Conservation (phyloP, 1,284 basidiomycete genomes). For the Tetrapyrgos nigripes region DNA sequence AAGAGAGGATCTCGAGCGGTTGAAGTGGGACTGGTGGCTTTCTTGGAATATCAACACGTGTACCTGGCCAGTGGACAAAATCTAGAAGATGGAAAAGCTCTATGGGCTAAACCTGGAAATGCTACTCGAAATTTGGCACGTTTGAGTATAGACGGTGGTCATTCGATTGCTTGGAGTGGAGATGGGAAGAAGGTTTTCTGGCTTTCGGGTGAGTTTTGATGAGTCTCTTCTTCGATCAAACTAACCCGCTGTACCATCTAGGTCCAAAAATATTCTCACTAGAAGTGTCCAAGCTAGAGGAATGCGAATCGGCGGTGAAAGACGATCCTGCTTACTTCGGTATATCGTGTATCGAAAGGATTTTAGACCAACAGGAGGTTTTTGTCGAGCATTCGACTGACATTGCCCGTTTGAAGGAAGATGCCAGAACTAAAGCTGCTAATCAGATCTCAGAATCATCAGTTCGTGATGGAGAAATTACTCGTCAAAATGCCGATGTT, state of each 20-base stretch:
- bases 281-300: constrained; percentile 55
- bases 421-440: constrained; percentile 50
- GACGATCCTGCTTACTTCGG: constrained; percentile 61
- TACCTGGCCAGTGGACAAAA: constrained; percentile 53
- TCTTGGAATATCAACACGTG: constrained; percentile 71
- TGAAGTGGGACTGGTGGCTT: constrained; percentile 51
- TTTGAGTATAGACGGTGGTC: constrained; percentile 73
- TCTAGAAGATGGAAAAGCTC: constrained; percentile 42
- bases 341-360: constrained; percentile 58
- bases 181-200: constrained; percentile 72
- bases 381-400: constrained; percentile 65
- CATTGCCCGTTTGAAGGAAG: constrained; percentile 59
- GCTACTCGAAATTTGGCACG: constrained; percentile 64
- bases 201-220: constrained; percentile 62
- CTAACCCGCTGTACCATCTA: constrained; percentile 29
- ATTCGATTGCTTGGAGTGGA: constrained; percentile 65
- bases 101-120: constrained; percentile 72
- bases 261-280: constrained; percentile 71
- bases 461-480: constrained; percentile 24
- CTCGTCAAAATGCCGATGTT: constrained; percentile 39
- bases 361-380: constrained; percentile 62
- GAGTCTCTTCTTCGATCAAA: background rate
- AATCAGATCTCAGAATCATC: constrained; percentile 18
- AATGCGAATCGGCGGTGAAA: constrained; percentile 54
- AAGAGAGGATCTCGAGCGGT: background rate